Conservation (phyloP, 1,139 yeast species). For the Hemisphaericaspora subhashii region DNA sequence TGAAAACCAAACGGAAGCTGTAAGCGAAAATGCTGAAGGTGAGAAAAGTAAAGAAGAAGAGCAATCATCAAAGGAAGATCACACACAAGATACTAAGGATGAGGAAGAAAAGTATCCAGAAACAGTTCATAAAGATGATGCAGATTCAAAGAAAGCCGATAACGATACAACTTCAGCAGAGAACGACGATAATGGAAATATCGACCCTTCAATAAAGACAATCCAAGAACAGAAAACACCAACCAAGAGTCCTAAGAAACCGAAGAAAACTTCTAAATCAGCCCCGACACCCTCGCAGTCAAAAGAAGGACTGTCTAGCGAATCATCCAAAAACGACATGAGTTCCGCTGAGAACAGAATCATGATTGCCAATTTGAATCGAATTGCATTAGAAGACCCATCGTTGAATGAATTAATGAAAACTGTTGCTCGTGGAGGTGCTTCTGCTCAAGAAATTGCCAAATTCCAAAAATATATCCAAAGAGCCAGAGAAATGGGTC, state of each 20-base stretch:
- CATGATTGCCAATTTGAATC: slow-evolving; percentile 80
- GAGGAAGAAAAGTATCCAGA: no score
- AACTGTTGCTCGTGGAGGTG: slow-evolving; percentile 78
- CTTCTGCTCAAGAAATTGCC: slow-evolving; percentile 66
- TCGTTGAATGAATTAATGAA: slow-evolving; percentile 72
- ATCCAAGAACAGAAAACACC: slow-evolving; percentile 2
- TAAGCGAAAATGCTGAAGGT: no score
- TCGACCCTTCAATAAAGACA: slow-evolving; percentile 2
- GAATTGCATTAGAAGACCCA: slow-evolving; percentile 74
- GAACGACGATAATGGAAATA: neutral
- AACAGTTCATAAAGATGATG: neutral
- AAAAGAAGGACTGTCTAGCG: slow-evolving; percentile 5
- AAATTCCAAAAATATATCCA: slow-evolving; percentile 79
- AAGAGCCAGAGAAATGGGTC: slow-evolving; percentile 77
- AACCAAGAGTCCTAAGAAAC: slow-evolving; percentile 1
- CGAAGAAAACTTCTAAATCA: neutral
- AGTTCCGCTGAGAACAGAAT: slow-evolving; percentile 66
- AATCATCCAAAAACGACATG: slow-evolving; percentile 39
- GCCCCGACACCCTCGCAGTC: slow-evolving; percentile 1
- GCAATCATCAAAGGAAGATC: no score
- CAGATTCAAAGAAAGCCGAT: neutral
- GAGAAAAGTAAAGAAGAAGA: no score
- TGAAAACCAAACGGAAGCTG: no score
- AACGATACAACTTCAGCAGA: neutral
- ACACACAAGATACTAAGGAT: no score